Conservation (phyloP, 2,329 filamentous ascomycete genomes). For the Penicillium vulpinum region DNA sequence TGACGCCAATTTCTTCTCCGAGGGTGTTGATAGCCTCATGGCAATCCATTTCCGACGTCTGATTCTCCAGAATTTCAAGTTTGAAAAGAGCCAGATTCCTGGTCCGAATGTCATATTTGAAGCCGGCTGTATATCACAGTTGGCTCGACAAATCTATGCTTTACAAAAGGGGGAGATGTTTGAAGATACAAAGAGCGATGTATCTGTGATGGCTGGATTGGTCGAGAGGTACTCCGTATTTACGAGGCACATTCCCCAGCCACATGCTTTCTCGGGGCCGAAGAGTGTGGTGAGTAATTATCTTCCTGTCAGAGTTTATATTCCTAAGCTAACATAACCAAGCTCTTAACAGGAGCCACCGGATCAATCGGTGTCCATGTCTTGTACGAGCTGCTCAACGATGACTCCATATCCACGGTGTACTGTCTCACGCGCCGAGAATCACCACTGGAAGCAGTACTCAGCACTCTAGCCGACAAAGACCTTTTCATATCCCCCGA, state of each 20-base stretch:
- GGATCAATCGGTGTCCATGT: constrained; percentile 47
- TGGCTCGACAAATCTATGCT: constrained; percentile 38
- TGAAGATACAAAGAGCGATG: constrained; percentile 15
- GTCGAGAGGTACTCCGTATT: constrained; percentile 51
- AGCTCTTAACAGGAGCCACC: constrained; percentile 47
- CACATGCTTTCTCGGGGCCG: constrained; percentile 19
- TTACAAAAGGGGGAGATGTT: constrained; percentile 27
- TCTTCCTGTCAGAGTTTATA: not conserved
- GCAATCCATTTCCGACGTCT: constrained; percentile 49
- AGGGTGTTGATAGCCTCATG: constrained; percentile 50
- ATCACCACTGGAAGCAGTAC: constrained; percentile 24
- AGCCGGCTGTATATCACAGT: constrained; percentile 37
- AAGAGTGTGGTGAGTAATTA: constrained; percentile 26
- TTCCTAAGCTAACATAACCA: not conserved
- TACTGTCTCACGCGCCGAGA: constrained; percentile 41
- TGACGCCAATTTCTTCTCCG: constrained; percentile 46
- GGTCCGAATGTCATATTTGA: constrained; percentile 48
- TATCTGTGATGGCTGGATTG: constrained; percentile 44
- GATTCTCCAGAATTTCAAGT: constrained; percentile 42
- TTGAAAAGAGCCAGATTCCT: constrained; percentile 30
- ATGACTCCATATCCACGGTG: constrained; percentile 36
- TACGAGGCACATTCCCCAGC: constrained; percentile 24
- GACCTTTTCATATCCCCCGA: constrained; percentile 23
- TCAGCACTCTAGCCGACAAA: constrained; percentile 23
- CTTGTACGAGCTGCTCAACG: constrained; percentile 39